Evolutionary conservation across 148 eudicot genomes (phyloP).

Genomic region (Chenopodium berlandieri): DNA sequence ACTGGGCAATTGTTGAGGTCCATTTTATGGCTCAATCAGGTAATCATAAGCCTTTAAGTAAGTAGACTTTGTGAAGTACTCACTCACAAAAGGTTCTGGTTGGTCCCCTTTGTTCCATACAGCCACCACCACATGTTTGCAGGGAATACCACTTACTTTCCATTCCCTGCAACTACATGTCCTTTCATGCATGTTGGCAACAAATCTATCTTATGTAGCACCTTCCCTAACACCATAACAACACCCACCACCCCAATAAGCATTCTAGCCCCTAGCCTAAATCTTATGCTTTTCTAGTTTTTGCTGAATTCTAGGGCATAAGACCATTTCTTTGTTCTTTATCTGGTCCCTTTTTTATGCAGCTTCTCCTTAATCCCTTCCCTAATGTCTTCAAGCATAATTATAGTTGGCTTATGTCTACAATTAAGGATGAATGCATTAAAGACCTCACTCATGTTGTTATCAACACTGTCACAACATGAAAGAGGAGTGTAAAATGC

Average conservation of each 20-base stretch:
- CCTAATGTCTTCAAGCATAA: background rate
- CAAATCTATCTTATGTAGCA: background rate
- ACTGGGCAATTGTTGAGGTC: too few relatives aligned
- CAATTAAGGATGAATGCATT: background rate
- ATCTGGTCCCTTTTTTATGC: background rate
- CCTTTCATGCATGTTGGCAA: background rate
- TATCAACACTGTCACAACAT: background rate
- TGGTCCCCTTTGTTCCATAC: background rate
- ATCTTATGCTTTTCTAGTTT: background rate
- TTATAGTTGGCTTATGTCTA: background rate
- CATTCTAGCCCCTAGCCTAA: background rate
- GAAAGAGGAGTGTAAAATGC: background rate
- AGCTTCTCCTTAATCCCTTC: background rate
- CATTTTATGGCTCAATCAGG: too few relatives aligned
- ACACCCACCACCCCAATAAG: background rate
- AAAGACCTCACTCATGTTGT: background rate
- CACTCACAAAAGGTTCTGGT: too few relatives aligned
- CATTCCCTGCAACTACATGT: background rate
- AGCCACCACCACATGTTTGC: background rate
- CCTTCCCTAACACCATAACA: background rate
- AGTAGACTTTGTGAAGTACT: too few relatives aligned
- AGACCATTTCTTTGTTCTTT: background rate
- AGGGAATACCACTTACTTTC: background rate
- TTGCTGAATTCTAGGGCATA: background rate
- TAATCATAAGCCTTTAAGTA: too few relatives aligned